Evolutionary conservation across 495 filamentous ascomycete species (phyloP), one percentile per base, ranked within the genome.

Genomic region (Xylaria cubensis): DNA sequence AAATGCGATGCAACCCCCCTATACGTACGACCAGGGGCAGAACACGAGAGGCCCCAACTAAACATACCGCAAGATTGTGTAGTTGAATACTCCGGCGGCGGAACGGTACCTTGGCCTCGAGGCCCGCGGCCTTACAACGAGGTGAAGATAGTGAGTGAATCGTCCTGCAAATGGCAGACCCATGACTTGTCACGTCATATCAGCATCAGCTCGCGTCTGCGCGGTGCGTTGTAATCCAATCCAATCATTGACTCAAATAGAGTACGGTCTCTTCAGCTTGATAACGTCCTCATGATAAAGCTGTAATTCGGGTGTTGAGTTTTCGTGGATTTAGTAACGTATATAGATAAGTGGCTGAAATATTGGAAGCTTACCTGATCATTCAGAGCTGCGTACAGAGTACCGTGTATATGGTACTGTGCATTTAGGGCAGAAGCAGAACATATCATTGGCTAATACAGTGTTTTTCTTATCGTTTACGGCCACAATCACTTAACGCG

Each of bases 401-500:
- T 21, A 50, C 50, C 10, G 50, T 51, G 9, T 10, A 9, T 51
- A 0, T 21, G 12, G n/a, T 9, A 51, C 10, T 19, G 5, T 48
- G 46, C 15, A 48, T 15, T 7, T 4, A 5, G 21, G 51, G 15
- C 15, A 24, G 6, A 51, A 51, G 12, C 19, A 24, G n/a, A n/a
- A 9, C 48, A 50, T 51, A 8, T 55, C 24, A n/a, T 55, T 55
- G 51, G 51, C 24, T 0, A 13, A 32, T 12, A 56, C 53, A 56
- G 53, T 56, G 53, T 8, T 17, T 15, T 7, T 39, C 15, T 0
- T 29, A 56, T 26, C 32, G 53, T 56, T 7, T 56, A 56, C 53
- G 26, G 24, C 32, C 26, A 51, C 65, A 56, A 24, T 50, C 65
- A 67, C 64, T 67, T n/a, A 56, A 67, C 65, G 65, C 65, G 65